Percentiles rank a stretch among this genome's conserved stretches.
phyloP scores from a whole-genome alignment of 1,284 basidiomycete genomes.

The Tetrapyrgos nigripes region DNA sequence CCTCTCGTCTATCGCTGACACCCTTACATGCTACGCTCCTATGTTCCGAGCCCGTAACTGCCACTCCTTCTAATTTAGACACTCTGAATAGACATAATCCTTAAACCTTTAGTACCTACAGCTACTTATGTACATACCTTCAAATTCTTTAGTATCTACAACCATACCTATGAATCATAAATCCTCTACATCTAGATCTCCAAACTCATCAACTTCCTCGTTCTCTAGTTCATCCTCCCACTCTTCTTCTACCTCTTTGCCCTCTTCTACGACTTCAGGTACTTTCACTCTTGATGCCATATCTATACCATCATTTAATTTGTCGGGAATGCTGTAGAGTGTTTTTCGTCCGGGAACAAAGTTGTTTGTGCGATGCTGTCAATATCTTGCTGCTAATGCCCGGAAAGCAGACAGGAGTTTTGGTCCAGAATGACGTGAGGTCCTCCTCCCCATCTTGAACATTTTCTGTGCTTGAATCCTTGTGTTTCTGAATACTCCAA shows the following conservation, averaged over 20 bases:
- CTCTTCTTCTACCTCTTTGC: neutral
- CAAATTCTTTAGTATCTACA: neutral
- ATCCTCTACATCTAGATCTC: neutral
- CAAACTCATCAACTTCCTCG: neutral
- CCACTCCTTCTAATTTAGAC: too few relatives aligned
- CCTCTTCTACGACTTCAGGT: neutral
- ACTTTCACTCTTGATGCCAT: neutral
- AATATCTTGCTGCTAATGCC: neutral
- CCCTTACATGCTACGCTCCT: too few relatives aligned
- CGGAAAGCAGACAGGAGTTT: neutral
- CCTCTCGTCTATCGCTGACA: neutral
- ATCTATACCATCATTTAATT: neutral
- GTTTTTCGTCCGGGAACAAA: neutral
- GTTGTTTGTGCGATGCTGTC: neutral
- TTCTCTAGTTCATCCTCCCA: neutral
- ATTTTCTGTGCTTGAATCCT: slow-evolving; percentile 1
- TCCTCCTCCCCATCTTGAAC: neutral
- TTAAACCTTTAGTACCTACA: neutral
- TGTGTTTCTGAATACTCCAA: slow-evolving; percentile 3
- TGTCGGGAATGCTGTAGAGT: neutral
- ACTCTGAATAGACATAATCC: neutral
- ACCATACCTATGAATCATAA: neutral
- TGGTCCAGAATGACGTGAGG: neutral
- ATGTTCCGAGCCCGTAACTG: neutral
- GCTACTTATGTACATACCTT: neutral